Base-by-base conservation (phyloP, 1,139 yeast genomes). In the Suhomyces anneliseae region DNA sequence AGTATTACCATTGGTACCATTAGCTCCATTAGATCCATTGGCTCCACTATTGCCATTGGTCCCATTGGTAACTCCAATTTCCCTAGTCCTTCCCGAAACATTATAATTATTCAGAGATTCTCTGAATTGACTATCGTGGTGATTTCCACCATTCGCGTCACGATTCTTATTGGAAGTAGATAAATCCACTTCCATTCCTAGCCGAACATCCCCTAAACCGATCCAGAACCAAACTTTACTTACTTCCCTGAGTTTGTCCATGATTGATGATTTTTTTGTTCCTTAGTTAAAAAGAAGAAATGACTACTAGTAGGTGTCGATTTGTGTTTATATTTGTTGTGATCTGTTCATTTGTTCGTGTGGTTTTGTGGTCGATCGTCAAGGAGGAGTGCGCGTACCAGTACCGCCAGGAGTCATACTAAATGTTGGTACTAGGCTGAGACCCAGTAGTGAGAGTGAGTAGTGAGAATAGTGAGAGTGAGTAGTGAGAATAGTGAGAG, bases 181-280 rank as follows among this genome's bases (percentile, higher is more conserved):
- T 9, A 29, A 37, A 38, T 38, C 41, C 34, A 32, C 33, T 14
- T n/a, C 42, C 31, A 40, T 14, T 12, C 39, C 46, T 8, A 39
- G 31, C 36, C 37, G 19, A 31, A 39, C 46, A 29, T 36, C 42
- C 2, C 38, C 34, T 34, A 38, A 26, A 11, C 6, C 34, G 34
- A 38, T 26, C 34, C 34, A 19, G 26, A 14, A 29, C 31, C 35
- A 42, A 27, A 19, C 6, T 37, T 47, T 65, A 74, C 80, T 58
- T 74, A 76, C 81, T 60, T 76, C 81, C 70, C 74, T 76, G 55
- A 76, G 76, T 65, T 74, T 76, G 59, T 76, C 80, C 79, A 76
- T 76, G 49, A 42, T 45, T 44, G 44, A 41, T 49, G 42, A 35
- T 35, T 34, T 39, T 14, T 44, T 33, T 19, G 24, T 19, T 19